These are phyloP conservation scores for Paramyrothecium roridum DNA, from an alignment of 2,329 filamentous ascomycete genomes.

Conservation along the genomic window DNA sequence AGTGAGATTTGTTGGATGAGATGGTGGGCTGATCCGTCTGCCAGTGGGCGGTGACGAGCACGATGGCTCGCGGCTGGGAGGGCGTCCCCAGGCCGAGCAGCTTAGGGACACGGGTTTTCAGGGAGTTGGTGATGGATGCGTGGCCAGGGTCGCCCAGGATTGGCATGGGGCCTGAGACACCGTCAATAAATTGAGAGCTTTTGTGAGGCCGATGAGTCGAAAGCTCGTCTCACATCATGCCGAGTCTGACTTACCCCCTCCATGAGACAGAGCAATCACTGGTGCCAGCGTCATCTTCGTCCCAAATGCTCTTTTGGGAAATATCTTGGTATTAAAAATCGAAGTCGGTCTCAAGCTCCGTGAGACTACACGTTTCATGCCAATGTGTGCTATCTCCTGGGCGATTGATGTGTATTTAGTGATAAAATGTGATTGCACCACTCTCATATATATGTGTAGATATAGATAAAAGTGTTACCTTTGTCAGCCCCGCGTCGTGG, in stretches of 20 bases:
- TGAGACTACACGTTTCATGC: not conserved
- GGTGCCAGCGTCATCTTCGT: conserved; percentile 37
- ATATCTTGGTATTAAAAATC: not conserved
- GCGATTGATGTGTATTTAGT: no score
- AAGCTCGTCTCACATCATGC: not conserved
- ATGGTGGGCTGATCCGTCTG: conserved; percentile 45
- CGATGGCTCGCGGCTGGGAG: conserved; percentile 46
- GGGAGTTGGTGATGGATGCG: conserved; percentile 45
- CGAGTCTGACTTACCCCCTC: conserved; percentile 34
- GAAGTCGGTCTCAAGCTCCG: not conserved
- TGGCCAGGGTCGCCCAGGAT: conserved; percentile 53
- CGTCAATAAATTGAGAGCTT: not conserved
- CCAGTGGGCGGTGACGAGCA: conserved; percentile 60
- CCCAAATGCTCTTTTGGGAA: conserved; percentile 1
- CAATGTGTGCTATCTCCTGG: no score
- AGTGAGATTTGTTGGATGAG: conserved; percentile 43
- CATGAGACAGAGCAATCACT: conserved; percentile 47
- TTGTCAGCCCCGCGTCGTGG: no score
- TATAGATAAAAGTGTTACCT: no score
- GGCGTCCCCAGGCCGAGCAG: conserved; percentile 52
- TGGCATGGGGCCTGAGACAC: conserved; percentile 49
- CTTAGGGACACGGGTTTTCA: conserved; percentile 50
- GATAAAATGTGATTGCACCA: no score
- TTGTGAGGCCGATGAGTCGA: not conserved
- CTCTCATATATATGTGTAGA: no score